Base-by-base conservation (phyloP, 257 asterid genomes). In the Jasminum sambac region DNA sequence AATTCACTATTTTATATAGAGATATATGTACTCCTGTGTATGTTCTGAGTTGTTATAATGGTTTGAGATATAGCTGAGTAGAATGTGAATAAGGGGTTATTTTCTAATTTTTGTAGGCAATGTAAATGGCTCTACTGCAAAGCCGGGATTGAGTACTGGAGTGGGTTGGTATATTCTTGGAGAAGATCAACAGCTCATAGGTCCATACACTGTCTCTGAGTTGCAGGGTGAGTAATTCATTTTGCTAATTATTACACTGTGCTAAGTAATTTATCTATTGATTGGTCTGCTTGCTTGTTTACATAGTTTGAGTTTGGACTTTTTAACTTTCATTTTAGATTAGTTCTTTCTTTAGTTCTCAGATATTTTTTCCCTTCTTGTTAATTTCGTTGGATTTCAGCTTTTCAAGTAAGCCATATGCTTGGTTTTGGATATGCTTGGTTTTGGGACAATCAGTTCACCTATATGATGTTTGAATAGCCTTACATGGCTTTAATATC, bases 121-220 rank as follows among this genome's bases (percentile, higher is more conserved):
- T 73, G 78, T 63, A 66, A 72, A 79, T 67, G 59, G 67, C 39
- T 71, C 24, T 52, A 16, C 13, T 9, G 72, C 79, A 50, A 79
- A 73, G 76, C 69, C 83, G 67, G 84, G 72, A 62, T 73, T 63
- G 77, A 78, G 70, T 57, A 62, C 74, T 78, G 91, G 78, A 73
- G 88, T 79, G 60, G 99, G 95, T 24, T 95, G 98, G 96, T 91
- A 83, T 78, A 79, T 95, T 59, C 95, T 91, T 64, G 99, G 95
- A 11, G 88, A 64, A 64, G 91, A 89, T 64, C 92, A 89, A 67
- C 88, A 88, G 72, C 84, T 69, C 3, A 50, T 94, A 26, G 99
- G 99, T 63, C 98, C 99, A 23, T 95, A 95, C 81, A 81, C 98
- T 11, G 36, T 85, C 48, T 52, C 84, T 57, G 99, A 91, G 83